A percentile compares a stretch with the other conserved stretches of the same genome.
phyloP scores from a whole-genome alignment of 129 eudicot genomes.

The Calendula officinalis region DNA sequence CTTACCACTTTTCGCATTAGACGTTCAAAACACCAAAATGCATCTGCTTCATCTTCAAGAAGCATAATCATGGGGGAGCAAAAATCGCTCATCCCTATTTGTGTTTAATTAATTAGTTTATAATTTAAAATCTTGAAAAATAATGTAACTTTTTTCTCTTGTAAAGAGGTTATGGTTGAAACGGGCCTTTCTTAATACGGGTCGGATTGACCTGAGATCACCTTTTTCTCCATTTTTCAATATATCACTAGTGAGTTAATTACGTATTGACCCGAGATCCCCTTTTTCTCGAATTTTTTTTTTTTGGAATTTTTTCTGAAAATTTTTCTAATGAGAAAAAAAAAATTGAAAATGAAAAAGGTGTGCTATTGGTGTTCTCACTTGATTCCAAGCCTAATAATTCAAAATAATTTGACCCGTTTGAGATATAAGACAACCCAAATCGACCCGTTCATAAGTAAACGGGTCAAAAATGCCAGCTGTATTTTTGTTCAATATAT shows the following conservation, averaged over 20 bases:
- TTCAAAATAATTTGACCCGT: no score
- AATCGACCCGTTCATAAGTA: no score
- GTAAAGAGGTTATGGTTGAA: background rate
- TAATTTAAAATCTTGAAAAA: conserved; percentile 16
- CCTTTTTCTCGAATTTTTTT: no score
- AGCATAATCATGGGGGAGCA: conserved; percentile 98
- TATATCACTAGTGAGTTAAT: background rate
- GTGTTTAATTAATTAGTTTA: conserved; percentile 1
- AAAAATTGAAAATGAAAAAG: no score
- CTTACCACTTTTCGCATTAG: conserved; percentile 89
- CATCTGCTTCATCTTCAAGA: conserved; percentile 90
- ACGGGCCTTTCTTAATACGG: background rate
- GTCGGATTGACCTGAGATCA: conserved; percentile 1
- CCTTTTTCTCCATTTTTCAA: background rate
- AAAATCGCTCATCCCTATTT: conserved; percentile 97
- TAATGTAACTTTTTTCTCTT: conserved; percentile 1
- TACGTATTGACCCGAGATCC: background rate
- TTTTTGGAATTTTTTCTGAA: no score
- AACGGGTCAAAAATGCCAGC: background rate
- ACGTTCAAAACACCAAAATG: conserved; percentile 99
- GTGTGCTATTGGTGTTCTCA: no score
- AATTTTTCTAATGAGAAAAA: no score
- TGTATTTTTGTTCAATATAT: background rate
- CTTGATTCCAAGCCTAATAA: no score
- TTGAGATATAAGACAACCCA: no score